These are phyloP conservation scores for Salix caprea DNA, from an alignment of 345 rosid species.

Conservation along the genomic window DNA sequence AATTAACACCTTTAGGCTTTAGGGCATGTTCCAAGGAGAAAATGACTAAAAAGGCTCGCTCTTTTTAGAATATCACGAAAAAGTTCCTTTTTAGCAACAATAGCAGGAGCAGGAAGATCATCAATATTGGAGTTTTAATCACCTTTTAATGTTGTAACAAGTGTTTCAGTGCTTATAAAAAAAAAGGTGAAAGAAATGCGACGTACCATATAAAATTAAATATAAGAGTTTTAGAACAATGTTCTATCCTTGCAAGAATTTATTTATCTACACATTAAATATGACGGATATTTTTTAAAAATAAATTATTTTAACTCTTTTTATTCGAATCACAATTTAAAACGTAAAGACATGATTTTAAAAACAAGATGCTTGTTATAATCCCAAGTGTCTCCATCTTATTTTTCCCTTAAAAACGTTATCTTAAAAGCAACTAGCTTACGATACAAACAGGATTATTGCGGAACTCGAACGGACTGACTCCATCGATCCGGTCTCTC, in stretches of 20 bases:
- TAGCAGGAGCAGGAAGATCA: background rate
- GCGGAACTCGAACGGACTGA: conserved; percentile 21
- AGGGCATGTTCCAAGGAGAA: conserved; percentile 50
- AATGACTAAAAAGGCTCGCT: conserved; percentile 46
- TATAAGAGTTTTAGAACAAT: background rate
- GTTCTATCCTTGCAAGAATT: no score
- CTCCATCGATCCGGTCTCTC: conserved; percentile 1
- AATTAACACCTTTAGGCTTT: conserved; percentile 47
- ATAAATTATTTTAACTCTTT: no score
- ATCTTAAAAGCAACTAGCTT: no score
- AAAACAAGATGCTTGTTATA: no score
- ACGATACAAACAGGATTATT: background rate
- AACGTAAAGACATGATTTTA: no score
- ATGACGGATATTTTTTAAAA: no score
- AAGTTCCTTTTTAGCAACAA: conserved; percentile 71
- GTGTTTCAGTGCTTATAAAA: no score
- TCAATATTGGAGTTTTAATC: background rate
- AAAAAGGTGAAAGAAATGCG: no score
- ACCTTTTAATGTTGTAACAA: background rate
- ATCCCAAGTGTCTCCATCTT: no score
- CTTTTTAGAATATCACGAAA: conserved; percentile 46
- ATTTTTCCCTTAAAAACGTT: no score
- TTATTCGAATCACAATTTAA: no score
- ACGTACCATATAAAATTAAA: background rate
- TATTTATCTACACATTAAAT: no score